phyloP scores from a whole-genome alignment of 768 basidiomycete species.

The Neoboletus brunneissimus region DNA sequence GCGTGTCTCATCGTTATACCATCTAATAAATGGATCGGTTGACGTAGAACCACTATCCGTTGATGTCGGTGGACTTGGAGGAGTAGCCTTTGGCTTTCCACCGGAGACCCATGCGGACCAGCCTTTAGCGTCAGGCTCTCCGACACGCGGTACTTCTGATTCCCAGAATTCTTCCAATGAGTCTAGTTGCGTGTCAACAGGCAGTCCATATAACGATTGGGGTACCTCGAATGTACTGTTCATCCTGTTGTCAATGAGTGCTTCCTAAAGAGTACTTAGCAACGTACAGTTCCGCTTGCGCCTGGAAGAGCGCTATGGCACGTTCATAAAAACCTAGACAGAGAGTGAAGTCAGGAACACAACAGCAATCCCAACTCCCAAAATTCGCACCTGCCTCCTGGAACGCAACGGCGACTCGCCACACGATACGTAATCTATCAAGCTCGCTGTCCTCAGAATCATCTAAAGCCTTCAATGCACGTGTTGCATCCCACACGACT shows the following conservation, averaged over 20 bases:
- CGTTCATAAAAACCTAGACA: constrained; percentile 66
- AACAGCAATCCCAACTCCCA: not conserved
- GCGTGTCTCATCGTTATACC: constrained; percentile 57
- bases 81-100: constrained; percentile 36
- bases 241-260: constrained; percentile 6
- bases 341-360: constrained; percentile 1
- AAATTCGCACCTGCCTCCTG: constrained; percentile 59
- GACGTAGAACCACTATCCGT: constrained; percentile 25
- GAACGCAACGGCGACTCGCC: constrained; percentile 64
- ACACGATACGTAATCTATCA: constrained; percentile 59
- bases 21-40: constrained; percentile 65
- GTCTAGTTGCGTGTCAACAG: constrained; percentile 51
- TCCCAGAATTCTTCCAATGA: constrained; percentile 84
- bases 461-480: constrained; percentile 44
- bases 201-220: constrained; percentile 36
- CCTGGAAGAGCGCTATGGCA: constrained; percentile 76
- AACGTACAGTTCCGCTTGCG: constrained; percentile 77
- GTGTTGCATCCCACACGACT: constrained; percentile 49
- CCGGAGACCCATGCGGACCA: constrained; percentile 63
- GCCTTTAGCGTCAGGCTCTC: constrained; percentile 62
- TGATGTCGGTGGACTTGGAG: constrained; percentile 5
- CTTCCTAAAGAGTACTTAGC: not conserved
- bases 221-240: constrained; percentile 61
- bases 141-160: constrained; percentile 70
- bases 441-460: constrained; percentile 46